A percentile compares a stretch with the other conserved stretches of the same genome.
Evolutionary conservation across 495 filamentous ascomycete species (phyloP).

Genomic region (Aspergillus heteromorphus): DNA sequence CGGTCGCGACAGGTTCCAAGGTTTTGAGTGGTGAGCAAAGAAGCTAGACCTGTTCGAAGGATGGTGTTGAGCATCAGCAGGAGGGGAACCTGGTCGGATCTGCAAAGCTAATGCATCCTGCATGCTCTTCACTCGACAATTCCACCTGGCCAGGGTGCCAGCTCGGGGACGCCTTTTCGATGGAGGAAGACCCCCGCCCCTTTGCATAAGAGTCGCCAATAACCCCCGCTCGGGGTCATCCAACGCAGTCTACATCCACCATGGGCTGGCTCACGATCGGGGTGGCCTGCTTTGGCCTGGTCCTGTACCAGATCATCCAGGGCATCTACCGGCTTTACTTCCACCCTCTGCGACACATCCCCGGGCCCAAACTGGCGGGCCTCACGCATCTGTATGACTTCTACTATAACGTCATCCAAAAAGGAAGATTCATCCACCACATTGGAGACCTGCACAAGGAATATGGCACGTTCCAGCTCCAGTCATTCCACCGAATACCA

Average conservation of each 20-base stretch:
- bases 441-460: conserved; percentile 11
- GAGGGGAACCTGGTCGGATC: no score
- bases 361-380: conserved; percentile 24
- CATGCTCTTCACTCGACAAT: no score
- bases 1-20: no score
- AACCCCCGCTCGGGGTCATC: background rate
- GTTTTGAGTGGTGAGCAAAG: no score
- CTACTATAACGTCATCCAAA: conserved; percentile 8
- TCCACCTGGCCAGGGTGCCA: no score
- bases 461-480: conserved; percentile 4
- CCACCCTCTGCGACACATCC: conserved; percentile 19
- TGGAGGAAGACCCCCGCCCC: no score
- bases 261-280: background rate
- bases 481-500: background rate
- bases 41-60: no score
- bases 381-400: conserved; percentile 25
- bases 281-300: background rate
- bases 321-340: conserved; percentile 17
- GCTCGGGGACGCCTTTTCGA: no score
- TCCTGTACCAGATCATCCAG: background rate
- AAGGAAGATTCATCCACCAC: conserved; percentile 5
- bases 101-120: no score
- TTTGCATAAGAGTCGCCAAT: no score
- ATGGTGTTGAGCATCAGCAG: no score
- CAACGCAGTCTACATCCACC: background rate